These are phyloP conservation scores for Aspergillus oerlinghausenensis DNA, from an alignment of 2,329 filamentous ascomycete genomes.

Conservation along the genomic window DNA sequence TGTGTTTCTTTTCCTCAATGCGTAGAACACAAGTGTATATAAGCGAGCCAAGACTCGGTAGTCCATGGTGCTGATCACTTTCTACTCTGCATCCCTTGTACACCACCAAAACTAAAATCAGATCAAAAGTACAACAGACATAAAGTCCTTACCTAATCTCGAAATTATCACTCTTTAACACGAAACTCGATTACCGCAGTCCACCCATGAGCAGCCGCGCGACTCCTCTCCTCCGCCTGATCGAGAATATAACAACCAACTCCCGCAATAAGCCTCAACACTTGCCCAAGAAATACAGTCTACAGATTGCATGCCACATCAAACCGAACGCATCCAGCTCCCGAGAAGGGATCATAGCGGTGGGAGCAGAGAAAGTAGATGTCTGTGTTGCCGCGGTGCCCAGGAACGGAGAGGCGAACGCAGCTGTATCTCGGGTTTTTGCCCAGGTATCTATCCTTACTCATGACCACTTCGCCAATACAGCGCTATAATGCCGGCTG, in stretches of 20 bases:
- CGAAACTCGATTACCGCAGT: background rate
- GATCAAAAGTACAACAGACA: background rate
- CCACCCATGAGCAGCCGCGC: constrained; percentile 2
- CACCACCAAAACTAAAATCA: background rate
- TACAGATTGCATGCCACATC: constrained; percentile 63
- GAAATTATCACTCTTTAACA: background rate
- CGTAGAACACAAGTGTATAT: background rate
- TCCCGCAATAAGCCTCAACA: constrained; percentile 4
- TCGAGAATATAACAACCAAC: constrained; percentile 7
- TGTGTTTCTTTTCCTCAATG: background rate
- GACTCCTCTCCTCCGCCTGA: constrained; percentile 10
- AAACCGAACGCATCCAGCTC: constrained; percentile 61
- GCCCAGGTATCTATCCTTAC: constrained; percentile 46
- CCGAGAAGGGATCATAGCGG: constrained; percentile 56
- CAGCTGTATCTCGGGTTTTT: constrained; percentile 59
- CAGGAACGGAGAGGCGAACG: constrained; percentile 65
- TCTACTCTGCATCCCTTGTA: background rate
- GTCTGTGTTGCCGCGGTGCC: constrained; percentile 63
- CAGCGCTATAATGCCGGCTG: background rate
- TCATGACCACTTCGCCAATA: background rate
- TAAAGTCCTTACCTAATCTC: background rate
- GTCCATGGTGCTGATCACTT: background rate
- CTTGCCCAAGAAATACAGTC: constrained; percentile 23
- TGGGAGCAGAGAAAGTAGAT: constrained; percentile 56
- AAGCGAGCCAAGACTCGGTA: background rate